Evolutionary conservation across 331 rosid genomes (phyloP).

Genomic region (Telfairia occidentalis): DNA sequence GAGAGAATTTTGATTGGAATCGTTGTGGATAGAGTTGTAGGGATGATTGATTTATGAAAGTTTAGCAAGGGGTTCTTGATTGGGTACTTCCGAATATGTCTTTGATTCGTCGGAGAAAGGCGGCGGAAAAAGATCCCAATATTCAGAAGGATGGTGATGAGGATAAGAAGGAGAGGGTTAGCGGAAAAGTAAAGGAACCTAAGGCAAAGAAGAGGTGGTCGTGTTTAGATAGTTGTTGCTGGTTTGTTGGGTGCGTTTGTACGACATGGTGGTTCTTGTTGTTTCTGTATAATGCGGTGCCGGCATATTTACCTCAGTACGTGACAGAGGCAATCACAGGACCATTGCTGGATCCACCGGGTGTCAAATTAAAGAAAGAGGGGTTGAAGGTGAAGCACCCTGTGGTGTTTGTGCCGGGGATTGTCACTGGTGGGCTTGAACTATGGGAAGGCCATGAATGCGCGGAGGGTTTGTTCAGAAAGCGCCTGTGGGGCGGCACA

Average conservation of each 20-base stretch:
- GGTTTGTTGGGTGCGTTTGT: conserved; percentile 67
- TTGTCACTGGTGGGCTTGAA: conserved; percentile 86
- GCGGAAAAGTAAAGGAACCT: background rate
- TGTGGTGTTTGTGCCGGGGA: conserved; percentile 91
- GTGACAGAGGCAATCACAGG: conserved; percentile 88
- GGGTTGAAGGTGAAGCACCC: conserved; percentile 75
- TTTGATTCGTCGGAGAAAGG: conserved; percentile 25
- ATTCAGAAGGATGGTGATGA: conserved; percentile 8
- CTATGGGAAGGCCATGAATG: conserved; percentile 88
- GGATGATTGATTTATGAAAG: background rate
- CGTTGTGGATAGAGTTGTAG: background rate
- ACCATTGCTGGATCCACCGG: conserved; percentile 89
- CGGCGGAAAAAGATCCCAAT: conserved; percentile 6
- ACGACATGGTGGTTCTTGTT: conserved; percentile 76
- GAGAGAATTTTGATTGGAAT: background rate
- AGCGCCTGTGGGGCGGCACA: conserved; percentile 89
- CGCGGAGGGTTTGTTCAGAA: conserved; percentile 84
- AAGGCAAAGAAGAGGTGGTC: conserved; percentile 41
- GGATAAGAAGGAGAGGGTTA: conserved; percentile 8
- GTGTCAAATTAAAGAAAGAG: conserved; percentile 72
- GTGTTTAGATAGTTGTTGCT: conserved; percentile 70
- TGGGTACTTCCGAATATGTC: conserved; percentile 16
- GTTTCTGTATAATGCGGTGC: conserved; percentile 75
- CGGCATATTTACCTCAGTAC: conserved; percentile 84
- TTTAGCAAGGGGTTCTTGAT: background rate